Conservation (phyloP, 257 asterid species). For the Solanum chmielewskii region DNA sequence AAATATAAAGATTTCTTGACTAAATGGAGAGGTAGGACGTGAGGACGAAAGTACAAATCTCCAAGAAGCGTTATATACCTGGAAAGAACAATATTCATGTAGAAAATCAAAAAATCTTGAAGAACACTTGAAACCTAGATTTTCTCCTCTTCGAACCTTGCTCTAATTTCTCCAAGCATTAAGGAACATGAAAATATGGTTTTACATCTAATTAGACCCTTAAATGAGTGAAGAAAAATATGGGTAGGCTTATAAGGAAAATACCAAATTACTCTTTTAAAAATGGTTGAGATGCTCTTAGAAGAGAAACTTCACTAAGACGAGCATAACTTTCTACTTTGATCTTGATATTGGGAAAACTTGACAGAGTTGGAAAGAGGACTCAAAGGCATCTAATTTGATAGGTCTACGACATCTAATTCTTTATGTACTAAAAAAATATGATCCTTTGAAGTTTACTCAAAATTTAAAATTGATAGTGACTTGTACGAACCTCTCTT, state of each 20-base stretch:
- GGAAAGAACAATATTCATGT: neutral
- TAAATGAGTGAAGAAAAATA: neutral
- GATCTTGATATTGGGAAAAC: neutral
- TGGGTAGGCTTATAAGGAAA: neutral
- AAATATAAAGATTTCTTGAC: neutral
- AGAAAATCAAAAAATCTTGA: neutral
- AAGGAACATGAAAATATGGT: neutral
- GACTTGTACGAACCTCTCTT: neutral
- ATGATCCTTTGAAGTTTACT: too few species aligned
- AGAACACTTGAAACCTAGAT: neutral
- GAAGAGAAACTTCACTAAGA: neutral
- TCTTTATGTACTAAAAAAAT: neutral
- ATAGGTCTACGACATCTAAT: neutral
- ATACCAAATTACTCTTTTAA: too few species aligned
- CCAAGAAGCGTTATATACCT: neutral
- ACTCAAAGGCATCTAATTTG: neutral
- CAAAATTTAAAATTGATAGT: too few species aligned
- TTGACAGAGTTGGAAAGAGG: neutral
- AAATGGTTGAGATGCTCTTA: neutral
- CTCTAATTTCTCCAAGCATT: neutral
- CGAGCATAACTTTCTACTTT: neutral
- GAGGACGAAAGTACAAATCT: neutral
- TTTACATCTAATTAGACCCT: neutral
- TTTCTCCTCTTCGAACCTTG: neutral
- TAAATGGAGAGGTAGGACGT: neutral